Base-by-base conservation (phyloP, 1,284 basidiomycete species). In the Rhodofomes roseus region DNA sequence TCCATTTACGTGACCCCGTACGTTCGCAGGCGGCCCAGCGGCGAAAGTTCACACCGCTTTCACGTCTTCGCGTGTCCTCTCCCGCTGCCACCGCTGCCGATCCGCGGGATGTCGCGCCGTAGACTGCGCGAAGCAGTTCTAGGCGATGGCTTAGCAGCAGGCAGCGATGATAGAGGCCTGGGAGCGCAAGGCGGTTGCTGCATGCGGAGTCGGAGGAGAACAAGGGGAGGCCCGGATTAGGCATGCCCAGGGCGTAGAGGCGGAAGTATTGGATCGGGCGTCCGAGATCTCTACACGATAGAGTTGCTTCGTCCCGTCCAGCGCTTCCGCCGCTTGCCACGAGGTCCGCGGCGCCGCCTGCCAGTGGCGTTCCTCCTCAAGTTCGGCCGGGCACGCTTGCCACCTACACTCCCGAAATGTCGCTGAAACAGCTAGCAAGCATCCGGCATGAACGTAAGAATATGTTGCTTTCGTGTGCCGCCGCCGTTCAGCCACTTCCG, bases 1-100 rank as follows among this genome's bases (percentile, higher is more conserved):
- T 55, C 36, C 23, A 46, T 46, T 56, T 56, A 56, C 55, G 55
- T 56, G 40, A 29, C 34, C 23, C 22, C 29, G 41, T 46, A 9
- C 25, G 11, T 29, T 48, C 23, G 4, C 12, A 12, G 14, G 46
- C 46, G 46, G 46, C 25, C 22, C 25, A 48, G 46, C 4, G 23
- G 46, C 25, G 1, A 29, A 25, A 48, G 36, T 31, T 40, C 53
- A 41, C 53, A 40, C 36, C 53, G 53, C 53, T 39, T 53, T 53
- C 44, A 37, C 34, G 31, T 53, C 51, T 53, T 53, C 51, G 34
- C 51, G 20, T 39, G 11, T 37, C n/a, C 51, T n/a, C 8, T 34
- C 51, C 3, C 2, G 14, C 29, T 18, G 12, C 4, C 14, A 20
- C 51, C 34, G 16, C 6, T 25, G 37, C 37, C 34, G 34, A 43